Evolutionary conservation across 768 basidiomycete genomes (phyloP), one percentile per base, ranked within the genome.

Genomic region (Rhizopogon rudus): DNA sequence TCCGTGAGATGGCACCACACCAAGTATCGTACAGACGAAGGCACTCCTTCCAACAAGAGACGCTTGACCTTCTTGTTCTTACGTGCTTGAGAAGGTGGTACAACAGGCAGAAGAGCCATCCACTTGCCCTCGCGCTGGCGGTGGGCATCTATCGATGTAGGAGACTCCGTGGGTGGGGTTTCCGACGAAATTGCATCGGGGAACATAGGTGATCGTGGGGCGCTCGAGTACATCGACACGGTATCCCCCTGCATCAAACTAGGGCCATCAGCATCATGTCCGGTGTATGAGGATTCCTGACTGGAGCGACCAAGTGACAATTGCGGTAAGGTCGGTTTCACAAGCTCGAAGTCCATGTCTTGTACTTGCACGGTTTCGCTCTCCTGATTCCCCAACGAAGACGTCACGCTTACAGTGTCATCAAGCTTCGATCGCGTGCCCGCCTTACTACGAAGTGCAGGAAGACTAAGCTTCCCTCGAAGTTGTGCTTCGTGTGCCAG

Each of bases 1-100:
- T 93, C 87, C 6, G 85, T 86, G 10, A 93, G 69, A 65, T 87
- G 84, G 16, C 83, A 82, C 92, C 92, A 94, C 3, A 93, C 91
- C 14, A 86, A 80, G 60, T 91, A 93, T 9, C 92, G 78, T 25
- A 94, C 89, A 10, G 86, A 89, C 9, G 87, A 83, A 0, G 92
- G 92, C 0, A 94, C 87, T 39, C 84, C 83, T n/a, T 91, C 88
- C 43, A 84, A 70, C 29, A 93, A 61, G 6, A 94, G 70, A 62
- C 85, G 87, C 59, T 81, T 78, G 10, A 91, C 76, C 64, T 93
- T 93, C 71, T 92, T 92, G 66, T 73, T 87, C 75, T 88, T 93
- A 49, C 83, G 77, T 1, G 87, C 81, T 60, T 87, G 83, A 2
- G 82, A 69, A 0, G 90, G 72, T 1, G 82, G 75, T 0, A 79